These are phyloP conservation scores for Carex sylvatica DNA, from an alignment of 202 grass and related monocot genomes.

Conservation along the genomic window DNA sequence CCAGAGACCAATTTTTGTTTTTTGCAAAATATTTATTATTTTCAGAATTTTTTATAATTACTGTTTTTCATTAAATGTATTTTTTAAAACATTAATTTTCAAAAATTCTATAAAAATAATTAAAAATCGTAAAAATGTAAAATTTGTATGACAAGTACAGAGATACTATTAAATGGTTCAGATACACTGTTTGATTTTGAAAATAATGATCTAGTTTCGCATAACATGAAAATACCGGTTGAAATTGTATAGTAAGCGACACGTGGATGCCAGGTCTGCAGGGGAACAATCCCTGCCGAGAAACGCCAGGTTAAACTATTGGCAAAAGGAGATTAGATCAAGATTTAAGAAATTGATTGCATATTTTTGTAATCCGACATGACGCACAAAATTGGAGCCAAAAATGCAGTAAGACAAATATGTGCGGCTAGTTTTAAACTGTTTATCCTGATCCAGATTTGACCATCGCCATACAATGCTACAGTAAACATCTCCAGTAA, in stretches of 20 bases:
- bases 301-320: slow-evolving; percentile 4
- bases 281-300: not conserved
- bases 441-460: slow-evolving; percentile 13
- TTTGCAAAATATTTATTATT: too few relatives aligned
- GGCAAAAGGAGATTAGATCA: not conserved
- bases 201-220: not conserved
- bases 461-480: not conserved
- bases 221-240: not conserved
- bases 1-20: too few relatives aligned
- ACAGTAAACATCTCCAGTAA: slow-evolving; percentile 11
- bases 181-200: too few relatives aligned
- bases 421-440: not conserved
- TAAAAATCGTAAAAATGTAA: too few relatives aligned
- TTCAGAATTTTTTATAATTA: too few relatives aligned
- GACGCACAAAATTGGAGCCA: slow-evolving; percentile 7
- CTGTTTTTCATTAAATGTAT: too few relatives aligned
- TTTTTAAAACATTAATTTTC: too few relatives aligned
- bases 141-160: too few relatives aligned
- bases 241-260: not conserved
- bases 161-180: too few relatives aligned
- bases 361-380: slow-evolving; percentile 20
- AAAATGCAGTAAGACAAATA: slow-evolving; percentile 3
- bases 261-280: not conserved
- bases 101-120: too few relatives aligned
- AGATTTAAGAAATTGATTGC: not conserved